Conservation (phyloP, 2,329 filamentous ascomycete genomes). For the Penicillium sp. region DNA sequence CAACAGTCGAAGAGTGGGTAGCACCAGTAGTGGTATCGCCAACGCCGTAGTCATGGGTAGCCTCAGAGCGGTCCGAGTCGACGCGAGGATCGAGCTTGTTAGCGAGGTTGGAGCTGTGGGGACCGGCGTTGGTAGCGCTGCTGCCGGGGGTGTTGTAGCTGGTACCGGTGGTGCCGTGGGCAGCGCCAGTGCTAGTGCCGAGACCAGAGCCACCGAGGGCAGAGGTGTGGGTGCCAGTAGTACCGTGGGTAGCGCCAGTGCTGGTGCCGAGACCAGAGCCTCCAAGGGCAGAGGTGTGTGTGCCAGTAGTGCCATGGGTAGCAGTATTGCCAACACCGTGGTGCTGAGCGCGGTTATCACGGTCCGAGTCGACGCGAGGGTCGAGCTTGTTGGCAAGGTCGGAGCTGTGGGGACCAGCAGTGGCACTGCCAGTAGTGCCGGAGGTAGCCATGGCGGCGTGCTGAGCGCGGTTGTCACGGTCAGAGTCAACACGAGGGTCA, state of each 20-base stretch:
- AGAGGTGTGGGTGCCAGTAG: background rate
- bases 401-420: background rate
- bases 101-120: slow-evolving; percentile 21
- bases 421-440: background rate
- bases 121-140: slow-evolving; percentile 19
- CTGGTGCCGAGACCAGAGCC: background rate
- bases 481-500: slow-evolving; percentile 1
- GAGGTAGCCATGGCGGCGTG: background rate
- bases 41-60: slow-evolving; percentile 14
- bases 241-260: too few species aligned
- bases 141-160: background rate
- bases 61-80: slow-evolving; percentile 44
- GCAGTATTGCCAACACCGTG: background rate
- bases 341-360: slow-evolving; percentile 3
- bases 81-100: slow-evolving; percentile 20
- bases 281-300: too few species aligned
- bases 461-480: slow-evolving; percentile 3
- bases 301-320: background rate
- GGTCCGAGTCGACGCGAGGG: slow-evolving; percentile 3
- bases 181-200: background rate
- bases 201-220: background rate
- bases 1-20: background rate
- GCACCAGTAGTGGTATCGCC: background rate
- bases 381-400: slow-evolving; percentile 21
- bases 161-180: background rate